Evolutionary conservation across 2,329 filamentous ascomycete species (phyloP), one percentile per base, ranked within the genome.

Genomic region (Exophiala calicioides): DNA sequence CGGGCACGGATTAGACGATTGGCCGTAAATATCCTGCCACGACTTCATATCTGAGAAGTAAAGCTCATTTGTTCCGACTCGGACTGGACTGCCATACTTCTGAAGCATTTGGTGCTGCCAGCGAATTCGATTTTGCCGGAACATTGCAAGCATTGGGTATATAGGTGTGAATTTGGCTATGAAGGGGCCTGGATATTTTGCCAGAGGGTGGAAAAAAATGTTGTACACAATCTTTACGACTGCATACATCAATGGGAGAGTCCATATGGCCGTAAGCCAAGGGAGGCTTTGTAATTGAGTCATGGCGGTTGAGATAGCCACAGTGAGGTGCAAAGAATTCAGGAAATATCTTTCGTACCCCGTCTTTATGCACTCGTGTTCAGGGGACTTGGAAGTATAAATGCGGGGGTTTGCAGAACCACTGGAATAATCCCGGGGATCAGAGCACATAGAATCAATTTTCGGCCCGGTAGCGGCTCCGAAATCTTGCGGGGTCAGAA

Each of bases 161-260:
- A 43, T 30, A 3, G 21, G 9, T 9, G 47, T 54, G 33, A 51
- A 39, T 27, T 51, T 50, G 30, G 79, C 81, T 26, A 84, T 61
- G 39, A 83, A 68, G 0, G 82, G 83, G 1, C 82, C 83, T 1
- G 82, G 83, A 54, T 84, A 84, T 48, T 77, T 80, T 13, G 81
- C 75, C 10, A 86, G 66, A 3, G 82, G 81, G 59, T 85, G 82
- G 20, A 56, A 50, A 21, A 31, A 48, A 18, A 56, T 38, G 32
- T 37, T 36, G 29, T 54, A 47, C 4, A 53, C n/a, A 13, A 50
- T 31, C 7, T 27, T 44, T 5, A 20, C 31, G 23, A 44, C 24
- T 10, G 27, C 8, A 33, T 39, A 43, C 10, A 49, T 4, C 20
- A 48, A 26, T 19, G 44, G 30, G 19, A 42, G 21, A 8, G 12